These are phyloP conservation scores for Scedosporium boydii DNA, from an alignment of 2,329 filamentous ascomycete genomes.

Conservation along the genomic window DNA sequence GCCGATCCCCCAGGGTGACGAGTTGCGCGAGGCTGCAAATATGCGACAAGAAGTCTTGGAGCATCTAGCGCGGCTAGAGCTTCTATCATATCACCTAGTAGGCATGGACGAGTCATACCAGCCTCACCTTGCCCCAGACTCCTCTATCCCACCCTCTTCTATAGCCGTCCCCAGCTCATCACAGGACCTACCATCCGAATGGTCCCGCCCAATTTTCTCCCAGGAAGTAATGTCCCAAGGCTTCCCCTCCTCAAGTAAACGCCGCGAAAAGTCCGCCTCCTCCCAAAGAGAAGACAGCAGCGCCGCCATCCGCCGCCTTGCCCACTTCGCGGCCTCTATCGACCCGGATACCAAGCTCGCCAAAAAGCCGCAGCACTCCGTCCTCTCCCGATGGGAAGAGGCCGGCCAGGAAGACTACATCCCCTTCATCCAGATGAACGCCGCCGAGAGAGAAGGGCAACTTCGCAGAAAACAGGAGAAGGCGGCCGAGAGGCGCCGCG, in stretches of 20 bases:
- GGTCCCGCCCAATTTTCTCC: neutral
- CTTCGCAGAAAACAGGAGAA: constrained; percentile 7
- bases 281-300: constrained; percentile 11
- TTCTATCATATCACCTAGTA: constrained; percentile 1
- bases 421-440: constrained; percentile 14
- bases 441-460: constrained; percentile 2
- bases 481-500: constrained; percentile 4
- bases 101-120: neutral
- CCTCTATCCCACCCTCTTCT: neutral
- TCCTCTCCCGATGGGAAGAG: constrained; percentile 28
- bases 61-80: neutral
- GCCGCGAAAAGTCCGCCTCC: neutral
- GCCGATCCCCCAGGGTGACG: neutral
- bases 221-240: neutral
- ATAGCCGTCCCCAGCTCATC: neutral
- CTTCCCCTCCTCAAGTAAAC: neutral
- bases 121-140: neutral
- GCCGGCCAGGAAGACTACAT: constrained; percentile 26
- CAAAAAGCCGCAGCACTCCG: constrained; percentile 10
- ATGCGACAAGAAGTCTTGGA: neutral
- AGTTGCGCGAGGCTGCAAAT: neutral
- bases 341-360: constrained; percentile 17
- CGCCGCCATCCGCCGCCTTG: constrained; percentile 23
- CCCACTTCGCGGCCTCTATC: constrained; percentile 22
- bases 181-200: neutral